Base-by-base conservation (phyloP, 805 yeast species). In the Kodamaea kaohsiungensis region DNA sequence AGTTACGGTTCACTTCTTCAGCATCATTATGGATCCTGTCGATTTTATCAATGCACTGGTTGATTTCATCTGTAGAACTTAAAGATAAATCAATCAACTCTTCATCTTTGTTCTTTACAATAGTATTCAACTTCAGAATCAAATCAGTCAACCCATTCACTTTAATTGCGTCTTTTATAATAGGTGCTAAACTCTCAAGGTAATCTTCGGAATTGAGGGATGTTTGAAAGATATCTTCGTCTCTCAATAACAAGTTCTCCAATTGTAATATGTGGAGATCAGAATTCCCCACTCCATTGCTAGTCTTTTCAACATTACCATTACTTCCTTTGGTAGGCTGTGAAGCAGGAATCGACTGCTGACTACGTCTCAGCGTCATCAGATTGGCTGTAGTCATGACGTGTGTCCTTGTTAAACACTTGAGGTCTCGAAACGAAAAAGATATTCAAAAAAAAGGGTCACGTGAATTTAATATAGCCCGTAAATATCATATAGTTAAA, bases 161-260 rank as follows among this genome's bases (percentile, higher is more conserved):
- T 50, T 74, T 75, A 43, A 91, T 70, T 17, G 91, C 86, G 8
- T 83, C 79, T 61, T 82, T 84, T 58, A 90, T 79, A 15, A 88
- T 79, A 1, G 96, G 96, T 1, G 90, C 88, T 55, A 91, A 77
- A 66, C 88, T 90, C 58, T 90, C 96, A 40, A 90, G 68, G 66
- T 86, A 89, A 61, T 88, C 92, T 53, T 84, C 88, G 2, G 88
- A 81, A 47, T 76, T 70, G 33, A 81, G 64, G 1, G 85, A 79
- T 15, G 79, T 72, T 52, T 75, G 77, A 57, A 73, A 76, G 38
- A 76, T 71, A 60, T 74, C 77, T 17, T 72, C 77, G 56, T 72
- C 76, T 33, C 78, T 64, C 16, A 74, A 60, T 18, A 76, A 65
- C n/a, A 75, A 61, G 56, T 67, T 68, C 56, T 74, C 78, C 35